Evolutionary conservation across 148 eudicot genomes (phyloP).

Genomic region (Arctostaphylos glauca): DNA sequence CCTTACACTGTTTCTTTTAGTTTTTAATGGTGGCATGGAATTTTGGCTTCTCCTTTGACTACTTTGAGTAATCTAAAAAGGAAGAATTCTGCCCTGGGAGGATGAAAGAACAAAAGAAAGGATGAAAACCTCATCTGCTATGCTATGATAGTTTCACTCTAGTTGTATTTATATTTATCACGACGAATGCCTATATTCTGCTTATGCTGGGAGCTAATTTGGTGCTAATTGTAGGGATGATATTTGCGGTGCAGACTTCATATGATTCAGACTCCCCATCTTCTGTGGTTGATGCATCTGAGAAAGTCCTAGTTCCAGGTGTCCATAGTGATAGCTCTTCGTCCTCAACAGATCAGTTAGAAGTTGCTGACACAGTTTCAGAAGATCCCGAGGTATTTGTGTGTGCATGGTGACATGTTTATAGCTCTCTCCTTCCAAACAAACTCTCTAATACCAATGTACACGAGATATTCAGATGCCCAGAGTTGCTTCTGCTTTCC

Average conservation of each 20-base stretch:
- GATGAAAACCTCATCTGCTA: not conserved
- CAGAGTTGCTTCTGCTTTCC: not conserved
- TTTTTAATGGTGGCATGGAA: not conserved
- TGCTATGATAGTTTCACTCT: not conserved
- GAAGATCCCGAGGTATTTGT: constrained; percentile 44
- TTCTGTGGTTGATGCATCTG: constrained; percentile 54
- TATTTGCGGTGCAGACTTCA: constrained; percentile 55
- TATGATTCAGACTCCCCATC: constrained; percentile 59
- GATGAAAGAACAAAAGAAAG: not conserved
- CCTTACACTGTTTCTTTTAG: not conserved
- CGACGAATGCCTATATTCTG: not conserved
- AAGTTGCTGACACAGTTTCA: constrained; percentile 36
- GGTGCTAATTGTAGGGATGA: constrained; percentile 59
- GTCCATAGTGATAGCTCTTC: constrained; percentile 41
- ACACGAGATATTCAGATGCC: not conserved
- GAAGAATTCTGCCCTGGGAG: not conserved
- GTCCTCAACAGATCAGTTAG: constrained; percentile 39
- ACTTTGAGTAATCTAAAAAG: not conserved
- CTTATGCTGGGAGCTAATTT: constrained; percentile 19
- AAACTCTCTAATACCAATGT: not conserved
- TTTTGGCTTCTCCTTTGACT: not conserved
- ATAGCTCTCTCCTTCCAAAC: not conserved
- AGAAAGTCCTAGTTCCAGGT: constrained; percentile 83
- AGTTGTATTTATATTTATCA: not conserved
- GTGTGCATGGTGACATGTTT: not conserved